phyloP scores from a whole-genome alignment of 306 rosid genomes.

The Vigna nakashimae region DNA sequence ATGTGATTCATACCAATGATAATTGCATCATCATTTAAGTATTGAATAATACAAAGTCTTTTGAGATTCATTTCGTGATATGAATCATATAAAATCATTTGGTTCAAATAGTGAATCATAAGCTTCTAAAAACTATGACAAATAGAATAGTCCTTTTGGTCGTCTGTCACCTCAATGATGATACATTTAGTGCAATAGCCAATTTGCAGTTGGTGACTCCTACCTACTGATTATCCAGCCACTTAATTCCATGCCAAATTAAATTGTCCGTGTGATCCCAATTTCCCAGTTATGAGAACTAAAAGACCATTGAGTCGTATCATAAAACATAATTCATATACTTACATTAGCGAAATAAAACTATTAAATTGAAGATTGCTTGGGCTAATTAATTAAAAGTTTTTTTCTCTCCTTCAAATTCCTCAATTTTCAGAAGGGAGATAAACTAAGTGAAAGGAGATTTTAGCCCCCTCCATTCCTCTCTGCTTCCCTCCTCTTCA shows the following conservation, averaged over 20 bases:
- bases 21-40: background rate
- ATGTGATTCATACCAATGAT: background rate
- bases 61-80: background rate
- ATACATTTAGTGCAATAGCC: conserved; percentile 1
- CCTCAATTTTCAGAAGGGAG: background rate
- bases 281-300: background rate
- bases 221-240: background rate
- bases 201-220: background rate
- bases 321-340: background rate
- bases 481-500: background rate
- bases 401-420: background rate
- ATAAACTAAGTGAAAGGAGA: background rate
- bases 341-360: background rate
- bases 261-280: background rate
- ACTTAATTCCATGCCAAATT: conserved; percentile 8
- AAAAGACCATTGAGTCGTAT: background rate
- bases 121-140: background rate
- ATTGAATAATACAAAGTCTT: background rate
- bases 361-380: background rate
- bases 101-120: background rate
- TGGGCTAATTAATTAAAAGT: background rate
- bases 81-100: background rate
- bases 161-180: background rate
- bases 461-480: background rate
- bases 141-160: background rate